Evolutionary conservation across 306 rosid genomes (phyloP), one percentile per base, ranked within the genome.

Genomic region (Oxytropis ochrocephala): DNA sequence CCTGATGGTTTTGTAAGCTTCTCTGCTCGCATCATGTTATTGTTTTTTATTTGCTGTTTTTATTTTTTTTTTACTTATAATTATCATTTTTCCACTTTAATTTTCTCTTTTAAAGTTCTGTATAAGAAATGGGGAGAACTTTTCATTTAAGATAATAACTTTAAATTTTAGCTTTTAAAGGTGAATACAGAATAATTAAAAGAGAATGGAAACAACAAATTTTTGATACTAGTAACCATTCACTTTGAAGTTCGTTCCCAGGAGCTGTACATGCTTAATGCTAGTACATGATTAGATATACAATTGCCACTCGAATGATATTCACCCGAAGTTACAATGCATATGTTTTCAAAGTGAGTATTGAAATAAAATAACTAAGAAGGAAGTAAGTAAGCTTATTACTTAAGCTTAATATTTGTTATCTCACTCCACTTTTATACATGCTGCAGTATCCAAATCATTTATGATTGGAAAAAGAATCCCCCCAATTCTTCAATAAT

Each of bases 381-480:
- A 77, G 38, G 70, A 78, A 75, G 81, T 63, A 78, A 75, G 82
- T 63, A 73, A 75, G 73, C 72, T 89, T 81, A 82, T 76, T 80
- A 78, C 69, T 66, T 86, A 79, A 75, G 82, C 74, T 78, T 73
- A 79, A 67, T 57, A 84, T 67, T 75, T 77, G 76, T 49, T 73
- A 72, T 75, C 82, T 16, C 51, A 16, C 75, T 84, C 87, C 76
- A 64, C 78, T 78, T 78, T 75, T 75, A 54, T 83, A 87, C 82
- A 89, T 79, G 85, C 80, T 67, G 57, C 75, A 76, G 75, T 65
- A 51, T 78, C 83, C 85, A 85, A 78, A 80, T 76, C 88, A 88
- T 67, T 80, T 42, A 71, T 61, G 83, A 83, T 69, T 51, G 83
- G 85, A 77, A 75, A 80, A 76, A 82, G 67, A 66, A 80, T 60